Evolutionary conservation across 208 protist genomes (phyloP), one percentile per base, ranked within the genome.

Genomic region (Borovskyia barvae): DNA sequence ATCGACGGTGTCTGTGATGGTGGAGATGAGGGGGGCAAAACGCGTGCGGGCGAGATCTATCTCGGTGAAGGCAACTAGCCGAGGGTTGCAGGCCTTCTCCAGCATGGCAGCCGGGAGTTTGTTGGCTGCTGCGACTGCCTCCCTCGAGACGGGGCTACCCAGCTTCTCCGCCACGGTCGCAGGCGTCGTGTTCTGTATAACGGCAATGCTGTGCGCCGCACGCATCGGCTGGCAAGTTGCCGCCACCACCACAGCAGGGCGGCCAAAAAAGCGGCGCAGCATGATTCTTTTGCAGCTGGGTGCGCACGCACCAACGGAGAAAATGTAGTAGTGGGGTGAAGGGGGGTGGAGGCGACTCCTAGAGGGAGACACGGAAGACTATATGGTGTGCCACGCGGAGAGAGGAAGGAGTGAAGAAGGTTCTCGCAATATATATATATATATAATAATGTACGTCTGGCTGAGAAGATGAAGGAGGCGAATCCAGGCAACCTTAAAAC

Each of bases 21-120:
- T 78, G 15, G 75, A 74, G 29, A 90, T 88, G 14, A 94, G 63
- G 3, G 69, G 67, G 30, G 87, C 87, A 39, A 82, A 81, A 6
- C 68, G 61, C 0, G 68, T 41, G 37, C 87, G 80, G 26, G 84
- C 79, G 3, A 94, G 62, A 52, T 92, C 82, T 59, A 92, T 84
- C 53, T 76, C 51, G 15, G 80, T 79, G 56, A 88, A 89, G 25
- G 69, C 58, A 41, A 85, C 50, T 49, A 84, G 56, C 29, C 76
- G 72, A 15, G 70, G 71, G 59, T 77, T 77, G 48, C 70, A 63
- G n/a, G 67, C 57, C 61, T 81, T 72, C 22, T 75, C 67, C 2
- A 94, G 77, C 3, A 91, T 48, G 1, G 60, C 11, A 0, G 35
- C 55, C 29, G 87, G 87, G 0, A 90, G 59, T 30, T 75, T 57